Conservation (phyloP, 805 yeast genomes). For the Monosporozyma solicola region DNA sequence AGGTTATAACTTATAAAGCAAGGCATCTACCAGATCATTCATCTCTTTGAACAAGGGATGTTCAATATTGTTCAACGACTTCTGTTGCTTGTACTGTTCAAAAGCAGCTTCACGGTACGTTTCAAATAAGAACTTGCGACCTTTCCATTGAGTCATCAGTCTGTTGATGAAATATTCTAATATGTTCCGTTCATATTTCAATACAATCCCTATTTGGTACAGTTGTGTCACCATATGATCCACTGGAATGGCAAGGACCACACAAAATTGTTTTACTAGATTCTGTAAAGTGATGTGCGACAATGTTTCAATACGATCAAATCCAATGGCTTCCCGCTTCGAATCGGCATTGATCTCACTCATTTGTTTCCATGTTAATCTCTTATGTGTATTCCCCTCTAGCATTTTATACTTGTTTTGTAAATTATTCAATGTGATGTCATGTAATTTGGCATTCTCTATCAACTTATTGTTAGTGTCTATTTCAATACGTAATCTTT, state of each 20-base stretch:
- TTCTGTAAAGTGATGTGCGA: slow-evolving; percentile 28
- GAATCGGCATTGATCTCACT: not conserved
- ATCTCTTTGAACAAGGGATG: slow-evolving; percentile 24
- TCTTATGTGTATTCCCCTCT: slow-evolving; percentile 19
- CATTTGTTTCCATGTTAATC: slow-evolving; percentile 11
- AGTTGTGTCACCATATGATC: slow-evolving; percentile 20
- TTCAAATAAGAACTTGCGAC: slow-evolving; percentile 21
- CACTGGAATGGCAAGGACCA: slow-evolving; percentile 28
- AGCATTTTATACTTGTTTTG: not conserved
- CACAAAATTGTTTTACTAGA: slow-evolving; percentile 28
- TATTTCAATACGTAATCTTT: not conserved
- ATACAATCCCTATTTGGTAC: slow-evolving; percentile 19
- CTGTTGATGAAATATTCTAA: slow-evolving; percentile 28
- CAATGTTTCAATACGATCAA: slow-evolving; percentile 25
- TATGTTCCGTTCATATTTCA: slow-evolving; percentile 23
- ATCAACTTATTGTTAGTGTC: not conserved
- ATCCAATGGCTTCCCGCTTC: slow-evolving; percentile 3
- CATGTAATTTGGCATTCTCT: not conserved
- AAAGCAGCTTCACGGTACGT: slow-evolving; percentile 17
- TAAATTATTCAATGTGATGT: not conserved
- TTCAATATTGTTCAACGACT: slow-evolving; percentile 13
- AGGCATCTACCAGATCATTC: slow-evolving; percentile 18
- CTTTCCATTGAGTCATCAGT: slow-evolving; percentile 26
- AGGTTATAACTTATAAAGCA: not conserved
- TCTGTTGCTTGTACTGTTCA: slow-evolving; percentile 13